Evolutionary conservation across 805 yeast genomes (phyloP).

Genomic region (Pichia paraexigua): DNA sequence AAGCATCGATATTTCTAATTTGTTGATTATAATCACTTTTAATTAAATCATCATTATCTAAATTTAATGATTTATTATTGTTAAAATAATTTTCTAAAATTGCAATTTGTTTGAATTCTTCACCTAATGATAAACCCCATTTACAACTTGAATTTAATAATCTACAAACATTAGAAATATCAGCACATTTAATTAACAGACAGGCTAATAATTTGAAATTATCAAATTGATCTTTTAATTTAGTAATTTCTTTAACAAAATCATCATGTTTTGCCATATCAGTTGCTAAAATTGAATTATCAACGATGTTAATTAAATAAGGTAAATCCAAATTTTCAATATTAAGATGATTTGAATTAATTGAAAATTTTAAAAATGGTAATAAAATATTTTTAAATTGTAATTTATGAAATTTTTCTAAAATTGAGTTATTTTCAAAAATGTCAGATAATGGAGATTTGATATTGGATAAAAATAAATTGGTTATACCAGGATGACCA

Average conservation of each 20-base stretch:
- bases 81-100: slow-evolving; percentile 34
- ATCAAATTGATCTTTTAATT: slow-evolving; percentile 21
- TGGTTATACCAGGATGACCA: slow-evolving; percentile 96
- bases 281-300: slow-evolving; percentile 55
- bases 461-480: slow-evolving; percentile 53
- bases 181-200: slow-evolving; percentile 85
- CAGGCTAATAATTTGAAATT: slow-evolving; percentile 43
- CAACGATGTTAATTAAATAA: slow-evolving; percentile 7
- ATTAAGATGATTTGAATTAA: slow-evolving; percentile 32
- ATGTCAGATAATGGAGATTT: slow-evolving; percentile 55
- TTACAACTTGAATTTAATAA: slow-evolving; percentile 66
- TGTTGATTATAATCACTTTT: not conserved
- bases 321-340: slow-evolving; percentile 30
- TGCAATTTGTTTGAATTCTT: slow-evolving; percentile 68
- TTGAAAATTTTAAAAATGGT: slow-evolving; percentile 10
- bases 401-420: slow-evolving; percentile 77
- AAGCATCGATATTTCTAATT: slow-evolving; percentile 26
- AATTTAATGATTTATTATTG: not conserved
- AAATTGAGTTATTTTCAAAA: slow-evolving; percentile 58
- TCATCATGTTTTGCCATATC: slow-evolving; percentile 88
- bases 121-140: slow-evolving; percentile 78
- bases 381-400: slow-evolving; percentile 42
- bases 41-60: slow-evolving; percentile 6
- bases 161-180: slow-evolving; percentile 87
- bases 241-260: slow-evolving; percentile 49